Evolutionary conservation across 352 stramenopile genomes (phyloP).

Genomic region (Plasmopara viticola): DNA sequence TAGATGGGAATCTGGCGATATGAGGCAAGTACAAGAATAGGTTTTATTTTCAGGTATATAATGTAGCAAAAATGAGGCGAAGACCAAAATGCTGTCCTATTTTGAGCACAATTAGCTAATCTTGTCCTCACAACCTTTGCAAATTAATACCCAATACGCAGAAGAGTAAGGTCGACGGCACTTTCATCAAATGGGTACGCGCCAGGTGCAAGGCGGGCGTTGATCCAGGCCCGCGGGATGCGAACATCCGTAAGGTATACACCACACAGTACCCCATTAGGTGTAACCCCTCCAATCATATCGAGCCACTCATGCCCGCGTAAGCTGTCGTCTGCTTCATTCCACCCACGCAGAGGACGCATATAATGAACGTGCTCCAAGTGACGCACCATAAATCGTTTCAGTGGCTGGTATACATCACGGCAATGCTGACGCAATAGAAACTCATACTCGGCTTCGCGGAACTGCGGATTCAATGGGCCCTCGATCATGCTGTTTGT

Average conservation of each 20-base stretch:
- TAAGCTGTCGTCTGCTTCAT: slow-evolving; percentile 10
- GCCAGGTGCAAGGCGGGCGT: slow-evolving; percentile 15
- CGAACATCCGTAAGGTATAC: slow-evolving; percentile 23
- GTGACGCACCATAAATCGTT: slow-evolving; percentile 26
- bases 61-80: no score
- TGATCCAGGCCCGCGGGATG: slow-evolving; percentile 12
- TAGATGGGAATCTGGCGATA: no score
- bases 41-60: no score
- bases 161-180: slow-evolving; percentile 22
- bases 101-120: no score
- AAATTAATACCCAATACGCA: slow-evolving; percentile 32
- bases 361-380: slow-evolving; percentile 25
- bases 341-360: slow-evolving; percentile 12
- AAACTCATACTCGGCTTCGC: slow-evolving; percentile 23
- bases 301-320: slow-evolving; percentile 19
- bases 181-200: slow-evolving; percentile 27
- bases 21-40: no score
- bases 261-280: slow-evolving; percentile 18
- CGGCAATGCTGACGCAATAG: slow-evolving; percentile 26
- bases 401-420: slow-evolving; percentile 23
- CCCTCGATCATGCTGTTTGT: slow-evolving; percentile 21
- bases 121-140: slow-evolving; percentile 2
- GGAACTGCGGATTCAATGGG: slow-evolving; percentile 22
- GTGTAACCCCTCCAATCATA: slow-evolving; percentile 22
- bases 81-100: no score